Evolutionary conservation across 371 early-diverging fungal species (phyloP), one percentile per base, ranked within the genome.

Genomic region (Synchytrium microbalum): DNA sequence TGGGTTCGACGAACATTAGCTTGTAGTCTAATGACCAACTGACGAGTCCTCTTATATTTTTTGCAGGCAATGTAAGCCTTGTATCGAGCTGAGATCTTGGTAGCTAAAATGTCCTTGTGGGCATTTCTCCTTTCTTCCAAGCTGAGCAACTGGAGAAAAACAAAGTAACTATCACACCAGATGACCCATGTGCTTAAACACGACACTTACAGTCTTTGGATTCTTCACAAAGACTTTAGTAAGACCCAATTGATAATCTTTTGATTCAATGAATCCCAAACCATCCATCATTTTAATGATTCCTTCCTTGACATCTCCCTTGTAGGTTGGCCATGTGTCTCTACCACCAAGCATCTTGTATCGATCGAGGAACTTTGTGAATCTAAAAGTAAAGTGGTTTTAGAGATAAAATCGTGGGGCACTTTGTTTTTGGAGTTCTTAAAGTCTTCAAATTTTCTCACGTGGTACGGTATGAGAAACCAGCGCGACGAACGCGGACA

Each of bases 401-500:
- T n/a, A n/a, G n/a, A n/a, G n/a, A n/a, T n/a, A n/a, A n/a, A n/a
- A n/a, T n/a, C n/a, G n/a, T n/a, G n/a, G n/a, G n/a, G n/a, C n/a
- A n/a, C n/a, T n/a, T n/a, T n/a, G n/a, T n/a, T n/a, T n/a, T n/a
- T n/a, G n/a, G n/a, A n/a, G n/a, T n/a, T n/a, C n/a, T n/a, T n/a
- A n/a, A n/a, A n/a, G n/a, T n/a, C n/a, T n/a, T n/a, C n/a, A n/a
- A n/a, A n/a, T n/a, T n/a, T n/a, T n/a, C n/a, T n/a, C n/a, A n/a
- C n/a, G n/a, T n/a, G n/a, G n/a, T 66, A n/a, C 71, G 57, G 63
- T 69, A 71, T 23, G 67, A 56, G 55, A 62, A 72, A 29, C 72
- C 72, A n/a, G 72, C 72, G 19, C 71, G 51, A 16, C 72, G 59
- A 56, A 72, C 71, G 46, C 64, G 65, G 26, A 72, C 64, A 26